Percentiles rank a stretch among this genome's conserved stretches.
phyloP scores from a whole-genome alignment of 2,329 filamentous ascomycete species.

The Colletotrichum neosansevieriae region DNA sequence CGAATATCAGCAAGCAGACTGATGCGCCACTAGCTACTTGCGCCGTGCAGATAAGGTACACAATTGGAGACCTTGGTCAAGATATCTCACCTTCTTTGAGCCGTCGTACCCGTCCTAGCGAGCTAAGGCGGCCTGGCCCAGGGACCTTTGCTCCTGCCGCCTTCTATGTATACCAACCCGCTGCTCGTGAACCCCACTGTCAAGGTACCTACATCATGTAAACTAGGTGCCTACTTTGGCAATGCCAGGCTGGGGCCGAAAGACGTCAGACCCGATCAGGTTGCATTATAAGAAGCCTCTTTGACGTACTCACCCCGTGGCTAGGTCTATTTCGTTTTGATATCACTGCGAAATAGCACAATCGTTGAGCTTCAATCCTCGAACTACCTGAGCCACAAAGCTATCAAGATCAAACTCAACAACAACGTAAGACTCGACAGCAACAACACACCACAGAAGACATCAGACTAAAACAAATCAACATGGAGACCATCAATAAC shows the following conservation, averaged over 20 bases:
- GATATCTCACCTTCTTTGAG: slow-evolving; percentile 18
- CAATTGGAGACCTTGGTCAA: slow-evolving; percentile 12
- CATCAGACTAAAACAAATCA: slow-evolving; percentile 34
- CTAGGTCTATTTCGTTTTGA: not conserved
- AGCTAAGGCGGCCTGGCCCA: not conserved
- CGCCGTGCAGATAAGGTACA: slow-evolving; percentile 10
- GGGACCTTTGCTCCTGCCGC: not conserved
- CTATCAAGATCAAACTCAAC: not conserved
- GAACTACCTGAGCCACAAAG: not conserved
- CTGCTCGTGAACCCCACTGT: not conserved
- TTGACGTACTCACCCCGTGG: slow-evolving; percentile 9
- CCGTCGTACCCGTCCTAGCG: slow-evolving; percentile 16
- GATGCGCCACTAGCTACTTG: not conserved
- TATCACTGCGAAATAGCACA: not conserved
- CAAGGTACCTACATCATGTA: slow-evolving; percentile 6
- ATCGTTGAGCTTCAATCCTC: not conserved
- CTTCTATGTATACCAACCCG: not conserved
- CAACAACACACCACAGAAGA: not conserved
- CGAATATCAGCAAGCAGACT: not conserved
- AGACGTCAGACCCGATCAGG: slow-evolving; percentile 33
- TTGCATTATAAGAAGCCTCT: slow-evolving; percentile 24
- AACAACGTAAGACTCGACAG: not conserved
- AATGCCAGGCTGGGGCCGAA: not conserved
- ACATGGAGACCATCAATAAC: slow-evolving; percentile 75
- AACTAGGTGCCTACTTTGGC: not conserved